Conservation (phyloP, 257 asterid genomes). For the Ilex asprella region DNA sequence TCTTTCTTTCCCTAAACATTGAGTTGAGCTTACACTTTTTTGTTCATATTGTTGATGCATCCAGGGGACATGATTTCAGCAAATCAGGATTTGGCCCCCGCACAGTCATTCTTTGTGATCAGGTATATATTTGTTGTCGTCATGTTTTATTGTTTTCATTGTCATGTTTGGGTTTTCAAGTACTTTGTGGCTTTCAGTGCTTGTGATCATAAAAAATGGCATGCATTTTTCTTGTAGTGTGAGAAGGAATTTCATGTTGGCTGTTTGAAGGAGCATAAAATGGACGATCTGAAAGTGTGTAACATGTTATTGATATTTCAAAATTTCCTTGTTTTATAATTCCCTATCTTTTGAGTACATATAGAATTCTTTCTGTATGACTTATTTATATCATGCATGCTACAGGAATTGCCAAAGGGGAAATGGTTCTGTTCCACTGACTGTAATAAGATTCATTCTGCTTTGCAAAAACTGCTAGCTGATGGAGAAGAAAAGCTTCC, state of each 20-base stretch:
- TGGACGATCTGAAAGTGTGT: constrained; percentile 65
- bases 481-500: constrained; percentile 68
- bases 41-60: background rate
- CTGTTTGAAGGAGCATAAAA: constrained; percentile 65
- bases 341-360: constrained; percentile 1
- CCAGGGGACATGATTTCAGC: constrained; percentile 2
- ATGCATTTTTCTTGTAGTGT: constrained; percentile 43
- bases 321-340: background rate
- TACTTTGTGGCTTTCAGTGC: too few relatives aligned
- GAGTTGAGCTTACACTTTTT: too few relatives aligned
- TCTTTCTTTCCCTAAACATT: too few relatives aligned
- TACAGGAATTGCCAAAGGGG: constrained; percentile 68
- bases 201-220: too few relatives aligned
- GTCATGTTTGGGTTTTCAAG: too few relatives aligned
- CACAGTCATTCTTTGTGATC: constrained; percentile 1
- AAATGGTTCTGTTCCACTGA: constrained; percentile 80
- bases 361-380: constrained; percentile 1
- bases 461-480: constrained; percentile 43
- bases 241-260: constrained; percentile 89
- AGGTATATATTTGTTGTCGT: background rate
- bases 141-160: background rate
- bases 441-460: constrained; percentile 47
- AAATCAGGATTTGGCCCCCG: constrained; percentile 1
- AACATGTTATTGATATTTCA: background rate
- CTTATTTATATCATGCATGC: constrained; percentile 8